Conservation (phyloP, 75 land plant genomes). For the Pinus tabuliformis region DNA sequence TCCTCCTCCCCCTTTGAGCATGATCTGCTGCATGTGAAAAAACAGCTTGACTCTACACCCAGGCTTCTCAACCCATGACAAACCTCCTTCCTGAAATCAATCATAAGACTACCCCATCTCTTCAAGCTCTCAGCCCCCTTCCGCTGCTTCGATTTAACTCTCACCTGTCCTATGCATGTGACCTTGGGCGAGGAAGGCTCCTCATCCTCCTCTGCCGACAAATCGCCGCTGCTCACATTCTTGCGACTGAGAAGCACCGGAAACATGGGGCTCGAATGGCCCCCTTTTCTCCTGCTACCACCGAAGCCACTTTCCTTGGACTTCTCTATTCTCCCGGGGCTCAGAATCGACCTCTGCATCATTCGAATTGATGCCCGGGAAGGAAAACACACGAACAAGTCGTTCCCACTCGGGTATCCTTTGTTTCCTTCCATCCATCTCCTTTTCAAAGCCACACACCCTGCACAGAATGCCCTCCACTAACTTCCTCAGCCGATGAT, state of each 20-base stretch:
- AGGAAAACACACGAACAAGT: slow-evolving; percentile 62
- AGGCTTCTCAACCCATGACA: slow-evolving; percentile 50
- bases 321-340: slow-evolving; percentile 43
- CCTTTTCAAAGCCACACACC: not conserved
- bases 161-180: slow-evolving; percentile 91
- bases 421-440: slow-evolving; percentile 11
- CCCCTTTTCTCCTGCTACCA: slow-evolving; percentile 27
- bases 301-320: slow-evolving; percentile 16
- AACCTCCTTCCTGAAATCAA: slow-evolving; percentile 12
- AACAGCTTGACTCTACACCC: slow-evolving; percentile 59
- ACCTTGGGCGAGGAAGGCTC: slow-evolving; percentile 91
- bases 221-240: slow-evolving; percentile 38
- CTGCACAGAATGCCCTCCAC: too few species aligned
- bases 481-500: too few species aligned
- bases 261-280: slow-evolving; percentile 59
- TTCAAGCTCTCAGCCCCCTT: slow-evolving; percentile 30
- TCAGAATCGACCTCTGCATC: slow-evolving; percentile 32
- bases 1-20: slow-evolving; percentile 1
- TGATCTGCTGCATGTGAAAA: slow-evolving; percentile 36
- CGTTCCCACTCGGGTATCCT: slow-evolving; percentile 10
- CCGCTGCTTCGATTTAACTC: slow-evolving; percentile 60
- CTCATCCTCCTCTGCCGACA: slow-evolving; percentile 19
- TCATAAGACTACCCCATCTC: slow-evolving; percentile 44
- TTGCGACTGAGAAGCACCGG: slow-evolving; percentile 17
- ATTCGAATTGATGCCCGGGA: slow-evolving; percentile 45